A percentile compares a stretch with the other conserved stretches of the same genome.
phyloP scores from a whole-genome alignment of 108 stramenopile species.

The Chaetoceros muelleri region DNA sequence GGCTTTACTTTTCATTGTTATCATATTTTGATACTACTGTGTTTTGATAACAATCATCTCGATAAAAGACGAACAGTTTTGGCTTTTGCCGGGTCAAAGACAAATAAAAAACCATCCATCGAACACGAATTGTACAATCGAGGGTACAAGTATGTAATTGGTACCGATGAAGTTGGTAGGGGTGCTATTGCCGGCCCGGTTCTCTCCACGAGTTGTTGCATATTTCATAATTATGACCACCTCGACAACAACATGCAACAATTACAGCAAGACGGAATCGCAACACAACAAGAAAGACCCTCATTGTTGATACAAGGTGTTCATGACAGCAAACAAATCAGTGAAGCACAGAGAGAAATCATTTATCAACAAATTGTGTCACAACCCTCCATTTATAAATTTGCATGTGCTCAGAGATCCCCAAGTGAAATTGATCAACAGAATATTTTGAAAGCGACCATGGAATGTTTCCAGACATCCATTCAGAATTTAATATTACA shows the following conservation, averaged over 20 bases:
- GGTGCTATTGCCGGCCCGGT: conserved; percentile 73
- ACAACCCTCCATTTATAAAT: conserved; percentile 34
- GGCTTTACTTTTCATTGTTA: too few species aligned
- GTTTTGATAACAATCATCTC: too few species aligned
- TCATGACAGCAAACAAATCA: conserved; percentile 53
- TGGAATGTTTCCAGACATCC: conserved; percentile 53
- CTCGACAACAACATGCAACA: conserved; percentile 1
- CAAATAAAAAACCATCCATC: too few species aligned
- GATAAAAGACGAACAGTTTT: too few species aligned
- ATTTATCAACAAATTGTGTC: conserved; percentile 40
- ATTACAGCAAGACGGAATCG: neutral
- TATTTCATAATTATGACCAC: conserved; percentile 9
- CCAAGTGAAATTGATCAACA: conserved; percentile 43
- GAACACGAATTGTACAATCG: too few species aligned
- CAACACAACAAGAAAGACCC: neutral
- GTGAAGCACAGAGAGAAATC: conserved; percentile 19
- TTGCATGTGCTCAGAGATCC: conserved; percentile 27
- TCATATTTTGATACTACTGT: too few species aligned
- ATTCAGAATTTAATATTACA: conserved; percentile 41
- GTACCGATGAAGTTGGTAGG: conserved; percentile 70
- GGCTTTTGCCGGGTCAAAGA: too few species aligned
- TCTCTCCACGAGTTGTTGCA: conserved; percentile 54
- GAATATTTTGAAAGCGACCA: conserved; percentile 36
- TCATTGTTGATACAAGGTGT: conserved; percentile 11
- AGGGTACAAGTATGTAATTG: conserved; percentile 42